Evolutionary conservation across 331 rosid genomes (phyloP), one percentile per base, ranked within the genome.

Genomic region (Acacia pycnantha): DNA sequence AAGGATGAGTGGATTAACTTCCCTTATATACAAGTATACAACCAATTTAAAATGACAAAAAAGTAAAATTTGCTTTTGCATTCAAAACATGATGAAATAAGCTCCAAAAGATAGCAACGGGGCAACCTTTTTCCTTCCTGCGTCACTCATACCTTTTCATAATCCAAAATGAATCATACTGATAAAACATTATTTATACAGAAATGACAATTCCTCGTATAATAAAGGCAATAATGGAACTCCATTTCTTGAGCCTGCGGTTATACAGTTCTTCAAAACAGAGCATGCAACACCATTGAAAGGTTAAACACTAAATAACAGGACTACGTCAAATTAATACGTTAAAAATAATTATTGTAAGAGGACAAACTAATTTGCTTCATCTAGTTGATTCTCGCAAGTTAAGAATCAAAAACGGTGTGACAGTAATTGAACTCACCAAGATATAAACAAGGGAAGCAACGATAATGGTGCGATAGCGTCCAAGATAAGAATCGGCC

Each of bases 401-500:
- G 24, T 11, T 8, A 40, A 40, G 22, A 16, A 67, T 35, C 0
- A 69, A 24, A 40, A n/a, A 68, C 51, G 14, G 51, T 8, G 15
- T 3, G 8, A 37, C 2, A 21, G 15, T 40, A 69, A 40, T 8
- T 12, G 27, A 9, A 69, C 74, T 70, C 11, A 70, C 74, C 74
- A 43, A 43, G 11, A 24, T 43, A 24, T 70, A 70, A 70, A 70
- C 12, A 43, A 70, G 11, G 54, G 74, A 70, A n/a, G 74, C 19
- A 4, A 43, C 6, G 9, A 70, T 22, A 43, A 70, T 70, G 5
- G 74, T 70, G 29, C 54, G 53, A 48, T 70, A 43, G 53, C 74
- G 74, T 70, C 74, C 74, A 43, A 70, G 74, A 70, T 70, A 70
- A 43, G 74, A 70, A 41, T 70, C 74, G 2, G 74, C 74, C 8